Base-by-base conservation (phyloP, 306 rosid genomes). In the Calophaca sinica region DNA sequence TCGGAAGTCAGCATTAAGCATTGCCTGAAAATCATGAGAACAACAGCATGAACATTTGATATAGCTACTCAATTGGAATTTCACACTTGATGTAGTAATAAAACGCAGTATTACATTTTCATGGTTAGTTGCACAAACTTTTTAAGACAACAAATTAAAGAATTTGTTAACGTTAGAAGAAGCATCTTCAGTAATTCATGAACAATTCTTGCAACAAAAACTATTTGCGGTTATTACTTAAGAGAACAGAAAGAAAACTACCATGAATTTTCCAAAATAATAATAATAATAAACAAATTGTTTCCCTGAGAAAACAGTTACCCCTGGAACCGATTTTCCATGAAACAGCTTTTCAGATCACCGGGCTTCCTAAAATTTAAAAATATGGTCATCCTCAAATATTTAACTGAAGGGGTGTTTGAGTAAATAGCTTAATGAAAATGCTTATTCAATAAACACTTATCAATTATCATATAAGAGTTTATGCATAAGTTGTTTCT, bases 1-100 rank as follows among this genome's bases (percentile, higher is more conserved):
- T 14, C 94, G 91, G 76, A 88, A 89, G 67, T 94, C 97, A 33
- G 97, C 84, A 83, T 91, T 88, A 72, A 91, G 83, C 97, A 94
- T 94, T 59, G 91, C 96, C 98, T 94, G 81, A 29, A 81, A 68
- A 76, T 74, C 67, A 72, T 48, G 12, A 78, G n/a, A 77, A 62
- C 67, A 61, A 28, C 63, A 70, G 8, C 50, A 41, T 73, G 9
- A 77, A 72, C 28, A 59, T 62, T 33, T 14, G 7, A 14, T 15
- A 41, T 9, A 68, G 26, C 50, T 9, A 14, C 73, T 62, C 8
- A 63, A 33, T 63, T 52, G 20, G 52, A 63, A 48, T 9, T 41
- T 41, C 45, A 68, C 50, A 4, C 12, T 44, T 45, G 54, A 26
- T 35, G 11, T 26, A 65, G 20, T 60, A 46, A 63, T 35, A 48